Base-by-base conservation (phyloP, 1,139 yeast genomes). In the Debaryomyces udenii region DNA sequence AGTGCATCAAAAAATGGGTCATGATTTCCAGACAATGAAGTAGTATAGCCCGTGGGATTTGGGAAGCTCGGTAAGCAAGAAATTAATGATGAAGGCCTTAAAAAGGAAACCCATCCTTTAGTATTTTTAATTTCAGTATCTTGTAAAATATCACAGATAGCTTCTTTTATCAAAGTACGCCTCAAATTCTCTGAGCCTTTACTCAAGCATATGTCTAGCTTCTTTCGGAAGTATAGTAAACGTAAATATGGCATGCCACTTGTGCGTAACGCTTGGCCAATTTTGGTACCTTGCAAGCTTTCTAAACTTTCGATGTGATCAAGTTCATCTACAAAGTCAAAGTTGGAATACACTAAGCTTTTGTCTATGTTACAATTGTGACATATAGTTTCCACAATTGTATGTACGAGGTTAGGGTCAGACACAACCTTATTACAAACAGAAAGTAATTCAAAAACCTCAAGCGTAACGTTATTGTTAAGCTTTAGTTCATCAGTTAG, bases 361-460 rank as follows among this genome's bases (percentile, higher is more conserved):
- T 31, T 37, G 17, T 35, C 27, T 9, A 43, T 24, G 9, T 29
- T 29, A 23, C 30, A 27, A 11, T 33, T 43, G 41, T 52, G 48
- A 33, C 51, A 45, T n/a, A 59, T 44, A 4, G 55, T 49, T 18
- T 64, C 68, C 6, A 56, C 35, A 4, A 62, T 44, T 15, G 61
- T 54, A 34, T 49, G 46, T 11, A 47, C 49, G 15, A 61, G 40
- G 9, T 50, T 50, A 9, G 43, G 47, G 41, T 48, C 52, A 22
- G 50, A 38, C 3, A 50, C 38, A 9, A 43, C 49, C 4, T 44
- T 33, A 15, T 46, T 42, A 22, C 52, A 55, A 9, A 59, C 52
- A 1, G 46, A 32, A 6, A 62, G 43, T 2, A 61, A 45, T 29
- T 52, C 55, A 45, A 57, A 51, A 2, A 61, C 42, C 0, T 73